These are phyloP conservation scores for Quillaja saponaria DNA, from an alignment of 306 rosid species.

Conservation along the genomic window DNA sequence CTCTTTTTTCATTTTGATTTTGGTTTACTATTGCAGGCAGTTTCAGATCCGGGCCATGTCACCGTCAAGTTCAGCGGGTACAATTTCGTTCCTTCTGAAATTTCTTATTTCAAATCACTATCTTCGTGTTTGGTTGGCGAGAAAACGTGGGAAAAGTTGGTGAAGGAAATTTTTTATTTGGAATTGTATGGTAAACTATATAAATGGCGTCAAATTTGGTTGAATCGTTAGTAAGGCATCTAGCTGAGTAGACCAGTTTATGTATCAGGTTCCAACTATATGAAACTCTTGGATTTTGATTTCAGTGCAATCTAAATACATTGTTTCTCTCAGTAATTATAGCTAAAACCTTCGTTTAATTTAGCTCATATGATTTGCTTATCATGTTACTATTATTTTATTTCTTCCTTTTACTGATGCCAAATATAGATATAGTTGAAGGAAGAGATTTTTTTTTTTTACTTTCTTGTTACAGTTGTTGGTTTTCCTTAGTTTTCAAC, in stretches of 20 bases:
- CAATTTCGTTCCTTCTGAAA: background rate
- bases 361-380: too few species aligned
- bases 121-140: slow-evolving; percentile 2
- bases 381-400: too few species aligned
- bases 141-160: background rate
- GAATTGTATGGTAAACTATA: background rate
- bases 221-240: background rate
- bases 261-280: background rate
- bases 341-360: too few species aligned
- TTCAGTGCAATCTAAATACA: too few species aligned
- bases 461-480: background rate
- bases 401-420: too few species aligned
- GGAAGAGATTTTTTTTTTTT: background rate
- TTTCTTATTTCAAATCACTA: background rate
- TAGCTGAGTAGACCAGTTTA: slow-evolving; percentile 8
- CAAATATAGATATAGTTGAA: too few species aligned
- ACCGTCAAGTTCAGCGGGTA: slow-evolving; percentile 77
- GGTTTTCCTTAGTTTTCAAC: slow-evolving; percentile 4
- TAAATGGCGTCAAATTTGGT: background rate
- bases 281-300: too few species aligned
- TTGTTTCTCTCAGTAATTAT: too few species aligned
- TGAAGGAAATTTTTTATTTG: background rate
- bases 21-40: slow-evolving; percentile 52
- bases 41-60: slow-evolving; percentile 70
- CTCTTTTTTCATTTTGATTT: background rate